These are phyloP conservation scores for Scheffersomyces lignicola DNA, from an alignment of 1,139 yeast genomes.

Conservation along the genomic window DNA sequence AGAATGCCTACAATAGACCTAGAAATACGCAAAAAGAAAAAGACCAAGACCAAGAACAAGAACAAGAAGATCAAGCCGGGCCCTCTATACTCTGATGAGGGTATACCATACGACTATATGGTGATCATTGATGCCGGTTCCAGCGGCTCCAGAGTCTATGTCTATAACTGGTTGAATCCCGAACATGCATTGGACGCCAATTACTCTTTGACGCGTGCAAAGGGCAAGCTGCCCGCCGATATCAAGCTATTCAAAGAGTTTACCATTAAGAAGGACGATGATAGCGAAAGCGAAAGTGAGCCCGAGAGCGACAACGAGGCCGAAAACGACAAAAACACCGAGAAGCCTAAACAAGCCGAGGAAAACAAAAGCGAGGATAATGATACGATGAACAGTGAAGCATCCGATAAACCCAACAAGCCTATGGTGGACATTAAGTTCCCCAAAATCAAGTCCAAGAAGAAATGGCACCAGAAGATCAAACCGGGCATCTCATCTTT, in stretches of 20 bases:
- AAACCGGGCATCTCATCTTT: constrained; percentile 70
- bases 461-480: constrained; percentile 60
- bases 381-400: neutral
- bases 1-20: neutral
- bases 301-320: constrained; percentile 14
- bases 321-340: constrained; percentile 11
- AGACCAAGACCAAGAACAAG: constrained; percentile 7
- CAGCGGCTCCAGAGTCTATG: constrained; percentile 72
- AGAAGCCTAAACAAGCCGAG: neutral
- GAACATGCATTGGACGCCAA: constrained; percentile 27
- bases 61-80: constrained; percentile 18
- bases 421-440: neutral
- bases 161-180: constrained; percentile 68
- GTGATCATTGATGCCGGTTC: constrained; percentile 84
- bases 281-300: constrained; percentile 14
- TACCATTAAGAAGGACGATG: constrained; percentile 14
- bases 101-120: constrained; percentile 62
- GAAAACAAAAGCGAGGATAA: constrained; percentile 1
- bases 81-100: constrained; percentile 34
- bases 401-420: constrained; percentile 15
- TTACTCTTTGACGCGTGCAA: constrained; percentile 17
- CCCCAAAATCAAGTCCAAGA: constrained; percentile 45
- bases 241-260: constrained; percentile 17
- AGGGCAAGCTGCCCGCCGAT: constrained; percentile 4
- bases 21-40: constrained; percentile 1